Evolutionary conservation across 768 basidiomycete genomes (phyloP).

Genomic region (Baorangia bicolor): DNA sequence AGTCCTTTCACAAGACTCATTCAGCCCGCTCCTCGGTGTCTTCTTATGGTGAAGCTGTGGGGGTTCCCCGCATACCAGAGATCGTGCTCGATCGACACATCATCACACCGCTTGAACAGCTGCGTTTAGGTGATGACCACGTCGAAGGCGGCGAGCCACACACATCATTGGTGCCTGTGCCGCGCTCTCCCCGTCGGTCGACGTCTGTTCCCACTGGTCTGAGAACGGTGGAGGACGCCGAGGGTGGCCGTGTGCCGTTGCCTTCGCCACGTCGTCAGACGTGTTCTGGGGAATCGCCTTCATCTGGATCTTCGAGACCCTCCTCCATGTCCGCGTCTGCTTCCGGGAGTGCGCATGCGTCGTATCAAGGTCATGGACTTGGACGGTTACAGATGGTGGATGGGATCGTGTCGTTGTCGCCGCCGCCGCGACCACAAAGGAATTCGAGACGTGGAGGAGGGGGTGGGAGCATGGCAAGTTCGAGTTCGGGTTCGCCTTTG

Average conservation of each 20-base stretch:
- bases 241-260: constrained; percentile 4
- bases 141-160: not conserved
- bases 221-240: constrained; percentile 3
- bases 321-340: constrained; percentile 37
- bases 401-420: constrained; percentile 25
- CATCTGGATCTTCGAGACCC: constrained; percentile 40
- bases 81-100: constrained; percentile 43
- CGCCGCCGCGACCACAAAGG: constrained; percentile 27
- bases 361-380: constrained; percentile 23
- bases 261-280: constrained; percentile 13
- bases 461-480: constrained; percentile 1
- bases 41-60: constrained; percentile 46
- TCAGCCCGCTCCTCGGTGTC: constrained; percentile 56
- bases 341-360: constrained; percentile 42
- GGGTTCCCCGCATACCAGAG: constrained; percentile 39
- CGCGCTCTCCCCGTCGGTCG: constrained; percentile 19
- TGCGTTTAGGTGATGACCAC: constrained; percentile 35
- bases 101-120: constrained; percentile 55
- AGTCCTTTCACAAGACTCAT: constrained; percentile 49
- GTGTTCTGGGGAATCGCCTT: constrained; percentile 22
- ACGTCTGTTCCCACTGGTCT: constrained; percentile 18
- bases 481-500: constrained; percentile 5
- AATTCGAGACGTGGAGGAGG: constrained; percentile 17
- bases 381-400: constrained; percentile 14
- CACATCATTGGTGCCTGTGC: not conserved